A percentile compares a stretch with the other conserved stretches of the same genome.
phyloP scores from a whole-genome alignment of 2,329 filamentous ascomycete genomes.

The Venturia asperata region DNA sequence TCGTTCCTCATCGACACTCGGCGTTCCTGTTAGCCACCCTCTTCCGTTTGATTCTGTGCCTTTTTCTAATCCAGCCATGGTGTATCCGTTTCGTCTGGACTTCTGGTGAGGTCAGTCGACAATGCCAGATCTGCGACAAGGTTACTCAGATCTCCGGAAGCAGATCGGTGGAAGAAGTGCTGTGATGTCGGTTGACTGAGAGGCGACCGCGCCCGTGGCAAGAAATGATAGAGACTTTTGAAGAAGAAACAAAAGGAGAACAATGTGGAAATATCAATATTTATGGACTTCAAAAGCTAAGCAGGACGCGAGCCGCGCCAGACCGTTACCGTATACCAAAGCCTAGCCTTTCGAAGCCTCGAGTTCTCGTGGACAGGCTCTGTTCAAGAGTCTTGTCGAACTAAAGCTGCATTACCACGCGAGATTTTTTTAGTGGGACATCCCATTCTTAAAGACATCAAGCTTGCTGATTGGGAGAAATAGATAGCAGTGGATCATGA shows the following conservation, averaged over 20 bases:
- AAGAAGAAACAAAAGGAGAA: neutral
- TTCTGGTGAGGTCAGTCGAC: neutral
- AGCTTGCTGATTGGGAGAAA: neutral
- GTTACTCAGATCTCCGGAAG: constrained; percentile 10
- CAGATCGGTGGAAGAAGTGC: neutral
- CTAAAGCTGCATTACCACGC: constrained; percentile 10
- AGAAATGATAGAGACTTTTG: neutral
- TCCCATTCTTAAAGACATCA: neutral
- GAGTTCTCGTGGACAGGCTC: constrained; percentile 8
- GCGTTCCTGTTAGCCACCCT: neutral
- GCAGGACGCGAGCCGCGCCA: constrained; percentile 1
- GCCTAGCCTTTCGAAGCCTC: constrained; percentile 10
- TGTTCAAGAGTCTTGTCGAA: neutral
- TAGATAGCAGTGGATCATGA: constrained; percentile 2
- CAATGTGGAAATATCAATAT: constrained; percentile 1
- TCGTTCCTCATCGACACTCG: constrained; percentile 1
- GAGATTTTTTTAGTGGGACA: constrained; percentile 3
- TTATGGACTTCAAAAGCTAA: neutral
- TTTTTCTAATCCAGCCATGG: constrained; percentile 10
- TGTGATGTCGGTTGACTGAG: neutral
- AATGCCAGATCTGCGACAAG: neutral
- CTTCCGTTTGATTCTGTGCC: neutral
- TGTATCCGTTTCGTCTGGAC: neutral
- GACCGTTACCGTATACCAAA: neutral
- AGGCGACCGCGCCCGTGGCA: neutral